Evolutionary conservation across 345 rosid species (phyloP).

Genomic region (Eucalyptus sp.): DNA sequence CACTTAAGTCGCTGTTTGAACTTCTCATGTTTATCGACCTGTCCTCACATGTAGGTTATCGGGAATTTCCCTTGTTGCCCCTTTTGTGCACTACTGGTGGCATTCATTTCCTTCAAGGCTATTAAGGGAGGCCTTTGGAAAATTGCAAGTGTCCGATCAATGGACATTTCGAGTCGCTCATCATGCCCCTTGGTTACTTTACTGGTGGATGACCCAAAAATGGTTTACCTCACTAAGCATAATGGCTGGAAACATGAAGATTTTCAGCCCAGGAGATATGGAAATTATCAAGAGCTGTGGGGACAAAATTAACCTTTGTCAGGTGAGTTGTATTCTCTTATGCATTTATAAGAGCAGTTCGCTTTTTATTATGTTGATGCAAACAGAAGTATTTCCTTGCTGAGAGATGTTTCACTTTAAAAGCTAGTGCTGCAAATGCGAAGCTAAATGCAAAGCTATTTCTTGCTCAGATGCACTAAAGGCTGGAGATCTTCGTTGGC

Average conservation of each 20-base stretch:
- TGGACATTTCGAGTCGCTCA: constrained; percentile 60
- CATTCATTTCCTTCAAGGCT: constrained; percentile 44
- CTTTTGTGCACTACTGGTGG: constrained; percentile 91
- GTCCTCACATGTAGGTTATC: constrained; percentile 25
- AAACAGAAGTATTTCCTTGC: background rate
- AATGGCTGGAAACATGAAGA: constrained; percentile 19
- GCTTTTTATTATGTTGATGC: background rate
- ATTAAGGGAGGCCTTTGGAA: constrained; percentile 15
- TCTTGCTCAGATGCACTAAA: background rate
- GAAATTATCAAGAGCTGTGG: constrained; percentile 15
- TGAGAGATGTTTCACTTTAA: background rate
- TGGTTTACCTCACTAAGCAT: constrained; percentile 51
- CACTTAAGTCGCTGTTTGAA: background rate
- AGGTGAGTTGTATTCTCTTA: constrained; percentile 21
- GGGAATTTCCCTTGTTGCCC: constrained; percentile 62
- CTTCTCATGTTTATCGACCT: background rate
- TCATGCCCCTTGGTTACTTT: constrained; percentile 57
- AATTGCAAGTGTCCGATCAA: constrained; percentile 24
- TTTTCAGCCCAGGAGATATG: constrained; percentile 32
- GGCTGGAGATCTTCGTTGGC: background rate
- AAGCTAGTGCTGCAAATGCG: background rate
- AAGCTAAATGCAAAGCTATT: background rate
- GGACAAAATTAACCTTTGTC: constrained; percentile 23
- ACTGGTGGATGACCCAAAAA: constrained; percentile 92
- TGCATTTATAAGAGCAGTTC: background rate